phyloP scores from a whole-genome alignment of 2,329 filamentous ascomycete species.

The Hawksworthiomyces lignivorus region DNA sequence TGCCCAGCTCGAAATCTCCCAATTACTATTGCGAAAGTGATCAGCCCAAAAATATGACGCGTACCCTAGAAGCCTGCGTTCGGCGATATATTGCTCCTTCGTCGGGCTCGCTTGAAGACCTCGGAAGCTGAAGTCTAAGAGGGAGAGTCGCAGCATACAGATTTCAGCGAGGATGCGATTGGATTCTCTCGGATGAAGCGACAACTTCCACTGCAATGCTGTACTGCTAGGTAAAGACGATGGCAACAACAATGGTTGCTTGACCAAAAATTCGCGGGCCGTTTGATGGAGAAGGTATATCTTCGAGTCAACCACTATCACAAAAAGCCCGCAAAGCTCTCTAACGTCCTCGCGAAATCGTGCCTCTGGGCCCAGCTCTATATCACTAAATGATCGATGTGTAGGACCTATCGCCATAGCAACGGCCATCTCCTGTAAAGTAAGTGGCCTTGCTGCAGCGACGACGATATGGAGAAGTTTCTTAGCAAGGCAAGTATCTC shows the following conservation, averaged over 20 bases:
- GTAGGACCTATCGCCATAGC: slow-evolving; percentile 18
- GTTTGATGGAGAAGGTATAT: slow-evolving; percentile 33
- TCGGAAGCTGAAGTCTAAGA: too few relatives aligned
- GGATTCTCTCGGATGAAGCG: not conserved
- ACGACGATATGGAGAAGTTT: slow-evolving; percentile 28
- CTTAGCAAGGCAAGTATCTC: too few relatives aligned
- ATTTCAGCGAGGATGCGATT: not conserved
- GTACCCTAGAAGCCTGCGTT: too few relatives aligned
- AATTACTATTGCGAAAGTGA: too few relatives aligned
- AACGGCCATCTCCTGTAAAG: slow-evolving; percentile 24
- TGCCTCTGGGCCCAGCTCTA: slow-evolving; percentile 14
- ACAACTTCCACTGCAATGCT: slow-evolving; percentile 1
- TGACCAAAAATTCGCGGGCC: slow-evolving; percentile 29
- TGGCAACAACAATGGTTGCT: too few relatives aligned
- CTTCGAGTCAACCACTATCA: slow-evolving; percentile 23
- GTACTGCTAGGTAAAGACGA: too few relatives aligned
- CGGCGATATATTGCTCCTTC: too few relatives aligned
- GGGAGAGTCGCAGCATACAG: too few relatives aligned
- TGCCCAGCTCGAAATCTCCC: too few relatives aligned
- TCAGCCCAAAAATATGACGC: too few relatives aligned
- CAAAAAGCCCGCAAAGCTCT: slow-evolving; percentile 28
- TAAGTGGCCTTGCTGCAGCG: slow-evolving; percentile 25
- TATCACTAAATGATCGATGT: slow-evolving; percentile 6
- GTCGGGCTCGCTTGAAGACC: too few relatives aligned
- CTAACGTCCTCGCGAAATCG: slow-evolving; percentile 17